These are phyloP conservation scores for Fusarium sp. DNA, from an alignment of 2,329 filamentous ascomycete species.

Conservation along the genomic window DNA sequence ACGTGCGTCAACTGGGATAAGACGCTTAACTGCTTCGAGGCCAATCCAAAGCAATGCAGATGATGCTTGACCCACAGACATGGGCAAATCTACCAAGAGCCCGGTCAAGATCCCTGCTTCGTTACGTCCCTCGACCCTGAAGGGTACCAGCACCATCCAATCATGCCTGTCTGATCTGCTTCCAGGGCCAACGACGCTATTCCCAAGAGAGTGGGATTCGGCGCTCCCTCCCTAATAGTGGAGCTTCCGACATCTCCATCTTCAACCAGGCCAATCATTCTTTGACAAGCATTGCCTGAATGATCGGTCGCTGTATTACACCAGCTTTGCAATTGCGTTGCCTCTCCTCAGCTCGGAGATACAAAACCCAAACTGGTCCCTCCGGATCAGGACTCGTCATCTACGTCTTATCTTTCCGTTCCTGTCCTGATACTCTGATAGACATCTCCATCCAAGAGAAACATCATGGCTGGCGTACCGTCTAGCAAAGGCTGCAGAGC, in stretches of 20 bases:
- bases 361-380: background rate
- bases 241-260: background rate
- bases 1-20: background rate
- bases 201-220: background rate
- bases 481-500: conserved; percentile 61
- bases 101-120: background rate
- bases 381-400: background rate
- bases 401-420: background rate
- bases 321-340: background rate
- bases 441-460: background rate
- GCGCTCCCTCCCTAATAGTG: background rate
- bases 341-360: background rate
- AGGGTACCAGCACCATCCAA: background rate
- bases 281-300: background rate
- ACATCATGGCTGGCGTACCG: conserved; percentile 62
- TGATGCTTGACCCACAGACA: background rate
- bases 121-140: background rate
- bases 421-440: background rate
- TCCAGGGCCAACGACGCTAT: background rate
- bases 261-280: background rate
- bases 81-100: background rate
- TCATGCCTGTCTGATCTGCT: background rate
- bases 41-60: background rate
- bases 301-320: background rate
- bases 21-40: background rate